These are phyloP conservation scores for Solanum pimpinellifolium DNA, from an alignment of 257 asterid genomes.

Conservation along the genomic window DNA sequence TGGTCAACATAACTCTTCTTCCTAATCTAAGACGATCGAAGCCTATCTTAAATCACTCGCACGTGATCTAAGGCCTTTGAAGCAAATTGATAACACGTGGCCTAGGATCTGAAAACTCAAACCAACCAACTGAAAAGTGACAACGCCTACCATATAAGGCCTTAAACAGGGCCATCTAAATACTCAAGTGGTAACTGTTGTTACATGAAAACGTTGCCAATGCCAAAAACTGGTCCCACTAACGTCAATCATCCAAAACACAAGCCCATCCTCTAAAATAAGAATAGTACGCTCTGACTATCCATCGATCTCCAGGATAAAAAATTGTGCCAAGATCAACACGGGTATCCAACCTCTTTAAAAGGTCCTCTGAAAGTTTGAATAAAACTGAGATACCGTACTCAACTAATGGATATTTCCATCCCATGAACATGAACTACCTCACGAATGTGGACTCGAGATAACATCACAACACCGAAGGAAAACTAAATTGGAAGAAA, in stretches of 20 bases:
- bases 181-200: neutral
- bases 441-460: neutral
- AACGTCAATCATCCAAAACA: neutral
- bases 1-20: too few relatives aligned
- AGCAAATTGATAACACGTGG: too few relatives aligned
- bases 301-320: too few relatives aligned
- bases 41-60: neutral
- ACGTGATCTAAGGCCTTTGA: neutral
- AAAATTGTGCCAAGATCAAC: neutral
- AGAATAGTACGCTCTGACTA: neutral
- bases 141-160: too few relatives aligned
- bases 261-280: neutral
- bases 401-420: neutral
- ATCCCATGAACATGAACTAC: neutral
- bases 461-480: neutral
- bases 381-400: neutral
- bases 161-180: too few relatives aligned
- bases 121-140: neutral
- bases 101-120: neutral
- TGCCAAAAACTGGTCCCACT: neutral
- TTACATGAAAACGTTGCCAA: neutral
- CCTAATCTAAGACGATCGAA: neutral
- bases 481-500: too few relatives aligned
- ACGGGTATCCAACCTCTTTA: neutral
- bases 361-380: neutral